Percentiles rank a stretch among this genome's conserved stretches.
phyloP scores from a whole-genome alignment of 306 rosid species.

The Citrullus colocynthis region DNA sequence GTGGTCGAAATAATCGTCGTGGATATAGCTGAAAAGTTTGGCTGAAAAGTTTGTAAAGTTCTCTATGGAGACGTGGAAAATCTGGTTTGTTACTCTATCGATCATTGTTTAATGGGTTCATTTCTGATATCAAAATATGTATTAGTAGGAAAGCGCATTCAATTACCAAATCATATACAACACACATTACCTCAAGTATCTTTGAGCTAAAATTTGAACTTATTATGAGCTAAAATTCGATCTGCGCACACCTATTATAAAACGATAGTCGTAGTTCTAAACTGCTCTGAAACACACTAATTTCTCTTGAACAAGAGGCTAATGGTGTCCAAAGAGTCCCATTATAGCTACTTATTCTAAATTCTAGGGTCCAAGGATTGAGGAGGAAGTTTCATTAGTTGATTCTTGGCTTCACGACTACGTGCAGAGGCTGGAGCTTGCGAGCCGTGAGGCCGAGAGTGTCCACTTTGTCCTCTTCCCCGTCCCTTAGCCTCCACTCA shows the following conservation, averaged over 20 bases:
- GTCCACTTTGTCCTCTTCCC: slow-evolving; percentile 61
- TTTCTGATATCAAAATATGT: not conserved
- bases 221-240: not conserved
- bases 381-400: not conserved
- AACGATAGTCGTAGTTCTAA: not conserved
- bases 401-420: slow-evolving; percentile 37
- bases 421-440: slow-evolving; percentile 55
- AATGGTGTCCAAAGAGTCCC: not conserved
- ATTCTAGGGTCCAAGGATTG: not conserved
- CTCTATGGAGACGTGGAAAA: not conserved
- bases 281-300: not conserved
- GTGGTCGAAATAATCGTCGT: not conserved
- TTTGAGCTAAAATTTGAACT: not conserved
- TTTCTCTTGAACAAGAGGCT: not conserved
- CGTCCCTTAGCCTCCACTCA: slow-evolving; percentile 58
- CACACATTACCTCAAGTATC: not conserved
- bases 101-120: not conserved
- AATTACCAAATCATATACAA: not conserved
- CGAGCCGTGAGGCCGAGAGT: slow-evolving; percentile 74
- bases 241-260: not conserved
- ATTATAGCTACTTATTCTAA: not conserved
- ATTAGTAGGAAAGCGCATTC: not conserved
- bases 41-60: not conserved
- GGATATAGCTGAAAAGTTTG: not conserved
- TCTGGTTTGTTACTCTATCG: not conserved